Evolutionary conservation across 768 basidiomycete species (phyloP).

Genomic region (Hirschioporus abietinus): DNA sequence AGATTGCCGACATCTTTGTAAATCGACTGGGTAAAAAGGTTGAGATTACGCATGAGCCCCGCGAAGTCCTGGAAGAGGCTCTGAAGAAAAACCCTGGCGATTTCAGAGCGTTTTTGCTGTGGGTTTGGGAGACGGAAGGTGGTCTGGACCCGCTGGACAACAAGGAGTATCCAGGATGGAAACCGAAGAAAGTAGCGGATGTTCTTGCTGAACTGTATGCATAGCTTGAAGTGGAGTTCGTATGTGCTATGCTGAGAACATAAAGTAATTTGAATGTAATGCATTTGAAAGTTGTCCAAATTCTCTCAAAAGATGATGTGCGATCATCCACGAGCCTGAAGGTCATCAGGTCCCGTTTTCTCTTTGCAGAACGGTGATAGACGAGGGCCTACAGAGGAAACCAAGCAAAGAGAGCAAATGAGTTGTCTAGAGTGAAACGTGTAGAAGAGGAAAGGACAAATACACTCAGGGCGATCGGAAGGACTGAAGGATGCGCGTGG

Average conservation of each 20-base stretch:
- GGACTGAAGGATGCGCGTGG: neutral
- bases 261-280: no score
- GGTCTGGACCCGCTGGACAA: conserved; percentile 14
- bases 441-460: neutral
- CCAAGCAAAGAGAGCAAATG: no score
- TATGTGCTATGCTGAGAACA: no score
- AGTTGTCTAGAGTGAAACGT: neutral
- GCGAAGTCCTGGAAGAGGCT: conserved; percentile 11
- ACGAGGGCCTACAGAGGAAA: neutral
- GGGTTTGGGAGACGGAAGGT: conserved; percentile 7
- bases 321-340: no score
- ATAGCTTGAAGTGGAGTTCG: neutral
- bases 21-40: conserved; percentile 16
- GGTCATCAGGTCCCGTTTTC: no score
- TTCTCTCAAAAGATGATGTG: no score
- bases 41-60: conserved; percentile 13
- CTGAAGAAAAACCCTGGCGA: conserved; percentile 13
- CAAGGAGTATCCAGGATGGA: conserved; percentile 16
- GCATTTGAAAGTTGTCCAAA: no score
- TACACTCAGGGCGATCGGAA: neutral
- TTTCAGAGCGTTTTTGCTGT: conserved; percentile 8
- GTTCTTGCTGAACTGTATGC: neutral
- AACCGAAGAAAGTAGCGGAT: conserved; percentile 14
- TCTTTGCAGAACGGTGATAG: neutral
- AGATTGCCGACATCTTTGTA: conserved; percentile 16